Evolutionary conservation across 371 early-diverging fungal species (phyloP).

Genomic region (Capniomyces stellatus): DNA sequence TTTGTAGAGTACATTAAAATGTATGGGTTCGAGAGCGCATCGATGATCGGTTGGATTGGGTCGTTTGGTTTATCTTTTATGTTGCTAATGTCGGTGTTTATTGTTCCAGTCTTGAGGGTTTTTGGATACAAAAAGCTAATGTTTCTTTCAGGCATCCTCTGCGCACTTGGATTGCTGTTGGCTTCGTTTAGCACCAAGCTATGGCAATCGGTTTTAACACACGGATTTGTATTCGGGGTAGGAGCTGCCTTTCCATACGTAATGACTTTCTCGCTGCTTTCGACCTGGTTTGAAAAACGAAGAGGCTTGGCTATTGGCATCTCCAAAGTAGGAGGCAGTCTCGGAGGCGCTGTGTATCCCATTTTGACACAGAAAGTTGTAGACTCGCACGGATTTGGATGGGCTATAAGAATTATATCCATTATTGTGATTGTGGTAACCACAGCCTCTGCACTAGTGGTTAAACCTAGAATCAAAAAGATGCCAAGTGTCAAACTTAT

Average conservation of each 20-base stretch:
- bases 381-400: not conserved
- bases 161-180: not conserved
- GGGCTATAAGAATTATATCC: not conserved
- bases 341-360: slow-evolving; percentile 22
- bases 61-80: too few species aligned
- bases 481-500: too few species aligned
- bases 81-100: too few species aligned
- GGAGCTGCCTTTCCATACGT: slow-evolving; percentile 28
- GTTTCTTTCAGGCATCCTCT: not conserved
- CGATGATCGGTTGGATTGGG: too few species aligned
- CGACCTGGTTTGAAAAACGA: slow-evolving; percentile 30
- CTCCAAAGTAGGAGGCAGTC: slow-evolving; percentile 28
- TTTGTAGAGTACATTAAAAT: too few species aligned
- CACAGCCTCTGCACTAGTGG: too few species aligned
- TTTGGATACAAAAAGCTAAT: not conserved
- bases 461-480: too few species aligned
- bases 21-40: too few species aligned
- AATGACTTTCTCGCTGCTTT: slow-evolving; percentile 24
- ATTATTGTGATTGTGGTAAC: too few species aligned
- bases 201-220: slow-evolving; percentile 25
- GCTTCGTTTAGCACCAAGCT: not conserved
- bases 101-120: not conserved
- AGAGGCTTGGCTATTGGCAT: slow-evolving; percentile 35
- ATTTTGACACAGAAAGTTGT: not conserved
- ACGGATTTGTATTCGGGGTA: slow-evolving; percentile 37